Evolutionary conservation across 148 eudicot species (phyloP), one percentile per base, ranked within the genome.

Genomic region (Suaeda aralocaspica): DNA sequence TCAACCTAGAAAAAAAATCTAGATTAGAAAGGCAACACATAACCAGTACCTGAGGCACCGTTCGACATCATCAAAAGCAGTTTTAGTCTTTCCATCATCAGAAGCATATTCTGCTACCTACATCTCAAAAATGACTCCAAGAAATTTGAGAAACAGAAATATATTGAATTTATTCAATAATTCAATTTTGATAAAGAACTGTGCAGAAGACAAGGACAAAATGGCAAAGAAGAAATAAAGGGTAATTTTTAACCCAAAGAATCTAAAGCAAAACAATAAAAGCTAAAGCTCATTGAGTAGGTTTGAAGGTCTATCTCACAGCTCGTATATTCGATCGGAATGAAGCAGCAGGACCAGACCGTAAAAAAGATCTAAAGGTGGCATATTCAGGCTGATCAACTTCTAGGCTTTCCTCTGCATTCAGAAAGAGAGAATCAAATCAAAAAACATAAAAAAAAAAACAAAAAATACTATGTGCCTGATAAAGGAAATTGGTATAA

Each of bases 91-190:
- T 29, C 91, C 96, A 70, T 55, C 82, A 51, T 88, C 92, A 76
- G 87, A 79, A 66, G 98, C 98, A 76, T 93, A 93, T 74, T 93
- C 84, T 74, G 98, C 98, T 59, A 93, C 98, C 98, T 93, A 80
- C 64, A 79, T 33, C 55, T 8, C 74, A 72, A 68, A 55, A 13
- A 81, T 9, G 70, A 65, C 31, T 29, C 25, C n/a, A n/a, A n/a
- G n/a, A n/a, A n/a, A n/a, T 52, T 60, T 44, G 42, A 25, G 41
- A 67, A 65, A 56, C 46, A 14, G 31, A 25, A 19, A 29, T 14
- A 33, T 7, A 49, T 9, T 50, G 61, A 55, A 66, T 5, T 16
- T 36, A 19, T 2, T 16, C 15, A 26, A 25, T 22, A 29, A 44
- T 13, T 16, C 19, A 22, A 24, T 13, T 58, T 19, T 36, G n/a